Base-by-base conservation (phyloP, 176 grass and related monocot genomes). In the Avena insularis region DNA sequence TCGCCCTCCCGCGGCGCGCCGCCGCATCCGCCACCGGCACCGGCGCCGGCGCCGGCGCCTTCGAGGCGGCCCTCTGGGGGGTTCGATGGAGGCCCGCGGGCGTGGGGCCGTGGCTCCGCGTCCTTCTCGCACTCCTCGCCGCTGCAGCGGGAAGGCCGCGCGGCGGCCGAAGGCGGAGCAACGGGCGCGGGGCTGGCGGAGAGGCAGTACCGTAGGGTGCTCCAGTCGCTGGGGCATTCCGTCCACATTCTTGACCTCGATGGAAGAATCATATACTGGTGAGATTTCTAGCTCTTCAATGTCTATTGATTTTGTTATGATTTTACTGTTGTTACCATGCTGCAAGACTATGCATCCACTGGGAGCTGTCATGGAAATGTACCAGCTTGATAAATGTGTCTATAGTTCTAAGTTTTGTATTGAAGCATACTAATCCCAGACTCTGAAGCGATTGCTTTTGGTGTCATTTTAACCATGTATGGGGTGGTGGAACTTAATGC, bases 181-280 rank as follows among this genome's bases (percentile, higher is more conserved):
- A 61, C 17, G 17, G 84, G 61, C 46, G 36, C 62, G 60, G 83
- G 51, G 43, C 65, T 98, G 87, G 90, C 94, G 4, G 97, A 99
- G 83, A 90, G 79, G 83, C 97, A 97, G 71, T 92, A 65, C 81
- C 53, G 89, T 45, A 93, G 87, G 71, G 91, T 97, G 74, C 74
- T 99, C 29, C 89, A 97, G 43, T 92, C 91, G 62, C 81, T 99
- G 87, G 97, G 94, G 73, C 94, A 99, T 76, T 93, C 94, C 15
- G 94, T 99, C 47, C 87, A 99, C 79, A 89, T 99, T 83, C 87
- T 99, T 35, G 91, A 99, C 83, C 92, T 97, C 47, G 86, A 97
- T 43, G 91, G 94, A 19, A 82, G 87, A 80, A 99, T 99, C 83
- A 97, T 97, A 75, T 99, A 93, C 88, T 99, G 97, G 96, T 96